Evolutionary conservation across 1,139 yeast genomes (phyloP).

Genomic region (Arxiozyma telluris): DNA sequence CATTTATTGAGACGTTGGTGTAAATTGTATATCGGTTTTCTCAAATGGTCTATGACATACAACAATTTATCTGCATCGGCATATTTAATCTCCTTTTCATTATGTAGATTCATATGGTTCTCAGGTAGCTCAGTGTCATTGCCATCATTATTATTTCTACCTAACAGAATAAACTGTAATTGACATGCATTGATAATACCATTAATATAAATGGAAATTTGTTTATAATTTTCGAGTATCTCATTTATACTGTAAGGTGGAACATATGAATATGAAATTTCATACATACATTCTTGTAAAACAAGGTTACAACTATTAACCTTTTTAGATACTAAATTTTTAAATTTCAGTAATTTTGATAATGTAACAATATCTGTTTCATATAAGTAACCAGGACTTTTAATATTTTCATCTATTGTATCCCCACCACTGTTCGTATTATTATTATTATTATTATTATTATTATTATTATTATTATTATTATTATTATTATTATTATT

Average conservation of each 20-base stretch:
- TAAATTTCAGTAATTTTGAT: constrained; percentile 26
- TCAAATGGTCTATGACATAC: constrained; percentile 30
- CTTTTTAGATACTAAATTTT: constrained; percentile 30
- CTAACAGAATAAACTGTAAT: constrained; percentile 35
- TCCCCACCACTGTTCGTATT: neutral
- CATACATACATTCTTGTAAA: constrained; percentile 40
- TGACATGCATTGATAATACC: constrained; percentile 44
- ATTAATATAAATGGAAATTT: constrained; percentile 32
- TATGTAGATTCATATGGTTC: constrained; percentile 11
- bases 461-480: neutral
- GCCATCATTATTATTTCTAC: constrained; percentile 12
- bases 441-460: constrained; percentile 5
- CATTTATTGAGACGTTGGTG: constrained; percentile 31
- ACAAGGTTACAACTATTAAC: constrained; percentile 34
- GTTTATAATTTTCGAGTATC: constrained; percentile 30
- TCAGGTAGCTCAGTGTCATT: constrained; percentile 5
- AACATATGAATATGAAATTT: constrained; percentile 39
- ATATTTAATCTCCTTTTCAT: constrained; percentile 32
- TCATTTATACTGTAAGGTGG: constrained; percentile 38
- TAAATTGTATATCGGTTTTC: constrained; percentile 30
- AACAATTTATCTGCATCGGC: constrained; percentile 32
- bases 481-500: neutral
- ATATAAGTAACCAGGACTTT: constrained; percentile 7
- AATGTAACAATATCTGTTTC: constrained; percentile 21
- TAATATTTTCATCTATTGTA: neutral